phyloP scores from a whole-genome alignment of 345 rosid genomes.

The Populus pruinosa region DNA sequence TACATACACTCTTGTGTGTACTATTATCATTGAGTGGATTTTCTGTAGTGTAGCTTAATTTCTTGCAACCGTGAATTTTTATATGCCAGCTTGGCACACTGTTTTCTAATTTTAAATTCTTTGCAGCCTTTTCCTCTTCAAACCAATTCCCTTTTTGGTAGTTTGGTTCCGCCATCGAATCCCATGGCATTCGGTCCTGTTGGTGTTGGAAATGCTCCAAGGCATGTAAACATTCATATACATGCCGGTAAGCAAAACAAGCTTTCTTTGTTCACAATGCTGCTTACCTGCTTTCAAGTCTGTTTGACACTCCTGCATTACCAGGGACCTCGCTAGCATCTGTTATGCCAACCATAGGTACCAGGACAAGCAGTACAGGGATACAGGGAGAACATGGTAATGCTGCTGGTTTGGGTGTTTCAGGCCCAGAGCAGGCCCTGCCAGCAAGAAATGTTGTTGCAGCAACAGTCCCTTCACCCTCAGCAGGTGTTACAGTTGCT shows the following conservation, averaged over 20 bases:
- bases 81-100: background rate
- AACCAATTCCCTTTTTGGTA: slow-evolving; percentile 65
- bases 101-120: slow-evolving; percentile 3
- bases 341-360: slow-evolving; percentile 46
- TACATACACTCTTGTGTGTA: background rate
- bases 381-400: slow-evolving; percentile 48
- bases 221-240: slow-evolving; percentile 88
- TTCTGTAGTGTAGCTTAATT: background rate
- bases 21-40: background rate
- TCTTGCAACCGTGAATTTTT: background rate
- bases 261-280: background rate
- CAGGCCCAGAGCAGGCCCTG: slow-evolving; percentile 35
- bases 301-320: slow-evolving; percentile 17
- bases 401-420: slow-evolving; percentile 30
- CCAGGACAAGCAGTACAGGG: slow-evolving; percentile 45
- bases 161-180: slow-evolving; percentile 49
- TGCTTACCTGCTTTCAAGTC: background rate
- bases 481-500: slow-evolving; percentile 31
- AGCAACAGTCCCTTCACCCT: slow-evolving; percentile 42
- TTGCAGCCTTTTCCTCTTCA: slow-evolving; percentile 92
- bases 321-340: slow-evolving; percentile 58
- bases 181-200: slow-evolving; percentile 42
- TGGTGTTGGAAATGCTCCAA: slow-evolving; percentile 63
- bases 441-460: slow-evolving; percentile 50
- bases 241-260: slow-evolving; percentile 70